Conservation (phyloP, 805 yeast genomes). For the Candida piceae region DNA sequence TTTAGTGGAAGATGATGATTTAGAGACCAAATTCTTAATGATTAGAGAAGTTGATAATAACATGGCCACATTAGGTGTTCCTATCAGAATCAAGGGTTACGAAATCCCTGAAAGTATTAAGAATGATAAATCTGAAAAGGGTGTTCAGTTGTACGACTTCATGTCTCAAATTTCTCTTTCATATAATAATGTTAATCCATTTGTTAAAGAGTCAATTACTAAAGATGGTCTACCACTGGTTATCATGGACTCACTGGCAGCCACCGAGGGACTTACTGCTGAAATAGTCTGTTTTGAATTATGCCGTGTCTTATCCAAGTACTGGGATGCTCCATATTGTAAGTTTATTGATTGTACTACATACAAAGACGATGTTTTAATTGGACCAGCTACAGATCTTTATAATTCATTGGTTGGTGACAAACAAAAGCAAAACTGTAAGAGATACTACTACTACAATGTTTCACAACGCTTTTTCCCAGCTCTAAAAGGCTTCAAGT, state of each 20-base stretch:
- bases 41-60: conserved; percentile 42
- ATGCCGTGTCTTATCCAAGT: conserved; percentile 60
- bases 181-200: conserved; percentile 40
- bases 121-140: conserved; percentile 40
- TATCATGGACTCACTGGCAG: conserved; percentile 43
- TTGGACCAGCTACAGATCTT: conserved; percentile 9
- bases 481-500: conserved; percentile 7
- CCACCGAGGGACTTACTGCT: conserved; percentile 34
- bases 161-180: conserved; percentile 62
- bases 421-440: conserved; percentile 47
- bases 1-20: conserved; percentile 9
- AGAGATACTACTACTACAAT: conserved; percentile 47
- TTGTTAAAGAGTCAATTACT: conserved; percentile 61
- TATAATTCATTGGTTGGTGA: conserved; percentile 40
- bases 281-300: conserved; percentile 55
- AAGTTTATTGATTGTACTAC: conserved; percentile 68
- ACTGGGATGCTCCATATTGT: conserved; percentile 66
- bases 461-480: conserved; percentile 32
- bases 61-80: conserved; percentile 52
- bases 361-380: conserved; percentile 24
- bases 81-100: conserved; percentile 48
- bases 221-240: conserved; percentile 70
- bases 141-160: conserved; percentile 59
- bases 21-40: conserved; percentile 18
- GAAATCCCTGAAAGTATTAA: conserved; percentile 52